phyloP scores from a whole-genome alignment of 2,329 filamentous ascomycete genomes.

The Immersiporthe knoxdaviesiana region DNA sequence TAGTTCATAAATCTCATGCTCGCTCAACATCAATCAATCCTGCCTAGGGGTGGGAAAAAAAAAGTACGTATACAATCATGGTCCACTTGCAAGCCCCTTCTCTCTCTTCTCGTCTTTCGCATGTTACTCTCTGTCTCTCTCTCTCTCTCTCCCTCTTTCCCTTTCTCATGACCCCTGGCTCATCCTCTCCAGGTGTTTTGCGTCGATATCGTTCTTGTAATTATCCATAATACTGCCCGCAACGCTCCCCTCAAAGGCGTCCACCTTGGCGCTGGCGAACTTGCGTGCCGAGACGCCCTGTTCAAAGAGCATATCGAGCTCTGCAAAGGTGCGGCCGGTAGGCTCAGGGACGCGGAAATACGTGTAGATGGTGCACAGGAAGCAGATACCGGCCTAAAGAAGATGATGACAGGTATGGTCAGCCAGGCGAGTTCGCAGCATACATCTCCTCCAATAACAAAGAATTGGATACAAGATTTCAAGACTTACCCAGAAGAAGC shows the following conservation, averaged over 20 bases:
- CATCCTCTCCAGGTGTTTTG: constrained; percentile 36
- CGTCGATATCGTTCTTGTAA: constrained; percentile 48
- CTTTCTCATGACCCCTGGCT: constrained; percentile 19
- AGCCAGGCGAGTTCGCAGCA: background rate
- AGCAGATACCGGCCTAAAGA: constrained; percentile 69
- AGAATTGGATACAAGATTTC: background rate
- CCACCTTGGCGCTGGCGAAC: constrained; percentile 64
- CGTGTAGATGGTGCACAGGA: constrained; percentile 78
- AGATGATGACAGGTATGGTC: background rate
- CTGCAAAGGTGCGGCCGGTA: constrained; percentile 78
- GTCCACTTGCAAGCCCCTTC: background rate
- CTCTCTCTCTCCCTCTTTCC: too few relatives aligned
- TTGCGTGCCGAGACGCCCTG: constrained; percentile 70
- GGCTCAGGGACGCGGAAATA: constrained; percentile 84
- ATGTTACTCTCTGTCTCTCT: background rate
- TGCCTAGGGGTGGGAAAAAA: background rate
- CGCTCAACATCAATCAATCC: background rate
- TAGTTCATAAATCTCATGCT: background rate
- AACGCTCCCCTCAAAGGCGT: constrained; percentile 59
- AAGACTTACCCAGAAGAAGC: constrained; percentile 77
- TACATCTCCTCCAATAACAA: too few relatives aligned
- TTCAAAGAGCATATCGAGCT: constrained; percentile 85
- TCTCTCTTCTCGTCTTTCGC: background rate
- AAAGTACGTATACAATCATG: background rate
- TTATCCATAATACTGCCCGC: constrained; percentile 51